Percentiles rank a stretch among this genome's conserved stretches.
Conservation (phyloP, 495 filamentous ascomycete genomes). For the Articulospora tetracladia region DNA sequence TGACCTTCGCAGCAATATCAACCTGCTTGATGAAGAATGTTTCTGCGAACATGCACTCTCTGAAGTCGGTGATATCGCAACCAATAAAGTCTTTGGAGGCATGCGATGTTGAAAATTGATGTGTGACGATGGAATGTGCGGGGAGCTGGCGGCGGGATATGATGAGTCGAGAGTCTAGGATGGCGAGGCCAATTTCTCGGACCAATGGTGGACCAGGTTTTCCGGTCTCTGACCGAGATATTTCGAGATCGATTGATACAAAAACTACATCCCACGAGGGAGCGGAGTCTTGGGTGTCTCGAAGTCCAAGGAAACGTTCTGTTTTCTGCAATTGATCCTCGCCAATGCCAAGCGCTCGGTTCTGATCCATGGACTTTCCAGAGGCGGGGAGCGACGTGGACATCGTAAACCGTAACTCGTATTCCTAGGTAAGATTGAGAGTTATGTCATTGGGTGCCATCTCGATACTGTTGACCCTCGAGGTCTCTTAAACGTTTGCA, state of each 20-base stretch:
- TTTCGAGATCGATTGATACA: slow-evolving; percentile 11
- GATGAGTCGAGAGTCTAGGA: slow-evolving; percentile 10
- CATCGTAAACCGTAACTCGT: too few species aligned
- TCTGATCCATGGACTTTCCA: too few species aligned
- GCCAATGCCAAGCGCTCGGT: too few species aligned
- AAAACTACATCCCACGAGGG: slow-evolving; percentile 2
- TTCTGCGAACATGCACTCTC: slow-evolving; percentile 15
- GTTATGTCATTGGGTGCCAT: too few species aligned
- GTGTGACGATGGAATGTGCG: neutral
- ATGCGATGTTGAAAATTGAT: slow-evolving; percentile 12
- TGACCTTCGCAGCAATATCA: slow-evolving; percentile 1
- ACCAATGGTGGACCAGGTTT: neutral
- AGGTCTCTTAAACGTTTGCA: too few species aligned
- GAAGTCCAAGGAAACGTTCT: too few species aligned
- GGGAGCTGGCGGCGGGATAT: neutral
- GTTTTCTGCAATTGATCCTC: too few species aligned
- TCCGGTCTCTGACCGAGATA: neutral
- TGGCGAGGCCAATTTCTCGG: slow-evolving; percentile 16
- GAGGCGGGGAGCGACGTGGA: too few species aligned
- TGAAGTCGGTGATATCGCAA: slow-evolving; percentile 13
- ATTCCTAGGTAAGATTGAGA: too few species aligned
- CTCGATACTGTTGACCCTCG: too few species aligned
- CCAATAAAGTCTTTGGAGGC: slow-evolving; percentile 11
- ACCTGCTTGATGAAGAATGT: slow-evolving; percentile 1
- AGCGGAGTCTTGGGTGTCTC: too few species aligned